Evolutionary conservation across 139 green algal genomes (phyloP), one percentile per base, ranked within the genome.

Genomic region (Axilococcus clingmanii): DNA sequence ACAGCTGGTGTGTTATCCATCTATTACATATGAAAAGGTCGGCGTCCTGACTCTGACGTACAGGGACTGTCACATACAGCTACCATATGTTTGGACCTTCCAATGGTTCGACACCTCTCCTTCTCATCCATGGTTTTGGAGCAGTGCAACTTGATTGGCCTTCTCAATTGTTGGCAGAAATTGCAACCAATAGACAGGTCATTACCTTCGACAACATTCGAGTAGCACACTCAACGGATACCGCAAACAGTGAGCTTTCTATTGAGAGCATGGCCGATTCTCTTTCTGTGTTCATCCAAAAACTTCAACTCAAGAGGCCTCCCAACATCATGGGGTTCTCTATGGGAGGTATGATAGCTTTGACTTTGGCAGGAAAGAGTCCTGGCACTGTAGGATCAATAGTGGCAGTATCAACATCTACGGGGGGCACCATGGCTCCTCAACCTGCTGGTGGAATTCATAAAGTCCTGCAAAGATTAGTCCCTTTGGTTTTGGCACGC

Each of bases 51-150:
- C 24, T 12, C 9, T 9, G 9, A 30, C 12, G 9, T 49, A 49
- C 23, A 49, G 45, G 45, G 17, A 40, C 12, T 8, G 9, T 53
- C 8, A 19, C 17, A 8, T 40, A 22, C 8, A 37, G 14, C 6
- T 53, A 53, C 19, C 45, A 53, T 20, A 9, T 9, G 12, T 53
- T 53, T 53, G 45, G 45, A 23, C 45, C 45, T 16, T 20, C 40
- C 6, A 16, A 53, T 9, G 17, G 40, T 11, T 9, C 12, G 17
- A 15, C 12, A 6, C 12, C 45, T 38, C 14, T 53, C 8, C 14
- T 53, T 19, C 17, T 53, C 45, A 53, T 53, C 16, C 12, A 53
- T 41, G 45, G 45, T 23, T 53, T 53, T 20, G 45, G 45, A 23
- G 20, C 12, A 11, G 40, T 16, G 6, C 45, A 53, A 16, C 40